Percentiles rank a stretch among this genome's conserved stretches.
These are phyloP conservation scores for Botrytis hyacinthi DNA, from an alignment of 2,329 filamentous ascomycete genomes.

Conservation along the genomic window DNA sequence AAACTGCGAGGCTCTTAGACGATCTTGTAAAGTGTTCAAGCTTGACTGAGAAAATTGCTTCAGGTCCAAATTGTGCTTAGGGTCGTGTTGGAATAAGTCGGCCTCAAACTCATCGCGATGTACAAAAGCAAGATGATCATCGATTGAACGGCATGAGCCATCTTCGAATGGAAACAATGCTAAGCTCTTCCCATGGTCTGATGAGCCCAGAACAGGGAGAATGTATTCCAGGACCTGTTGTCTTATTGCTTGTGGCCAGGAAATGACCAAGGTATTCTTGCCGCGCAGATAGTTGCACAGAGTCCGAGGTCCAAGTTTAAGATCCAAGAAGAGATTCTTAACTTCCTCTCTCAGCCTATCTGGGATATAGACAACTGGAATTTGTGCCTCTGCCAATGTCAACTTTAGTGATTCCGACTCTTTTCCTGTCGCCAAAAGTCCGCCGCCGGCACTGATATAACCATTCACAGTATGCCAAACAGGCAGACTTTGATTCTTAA, in stretches of 20 bases:
- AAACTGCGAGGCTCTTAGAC: slow-evolving; percentile 16
- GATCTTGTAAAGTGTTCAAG: slow-evolving; percentile 7
- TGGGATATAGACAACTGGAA: slow-evolving; percentile 32
- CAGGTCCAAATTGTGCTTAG: slow-evolving; percentile 25
- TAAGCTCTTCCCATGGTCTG: slow-evolving; percentile 22
- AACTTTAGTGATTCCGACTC: slow-evolving; percentile 22
- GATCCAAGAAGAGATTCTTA: slow-evolving; percentile 23
- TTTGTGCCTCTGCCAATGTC: slow-evolving; percentile 29
- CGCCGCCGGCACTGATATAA: slow-evolving; percentile 23
- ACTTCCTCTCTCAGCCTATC: slow-evolving; percentile 18
- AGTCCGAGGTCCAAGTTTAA: slow-evolving; percentile 19
- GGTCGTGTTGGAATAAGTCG: slow-evolving; percentile 26
- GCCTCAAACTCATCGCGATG: slow-evolving; percentile 28
- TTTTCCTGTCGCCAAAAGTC: slow-evolving; percentile 23
- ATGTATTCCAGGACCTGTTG: slow-evolving; percentile 29
- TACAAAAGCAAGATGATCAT: slow-evolving; percentile 22
- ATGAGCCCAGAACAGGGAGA: slow-evolving; percentile 19
- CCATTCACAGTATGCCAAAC: slow-evolving; percentile 30
- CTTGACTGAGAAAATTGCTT: slow-evolving; percentile 20
- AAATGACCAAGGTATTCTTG: slow-evolving; percentile 5
- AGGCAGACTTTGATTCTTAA: slow-evolving; percentile 24
- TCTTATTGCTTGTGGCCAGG: slow-evolving; percentile 24
- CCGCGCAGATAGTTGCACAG: slow-evolving; percentile 24
- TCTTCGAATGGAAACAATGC: slow-evolving; percentile 32
- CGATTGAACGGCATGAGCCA: slow-evolving; percentile 27